phyloP scores from a whole-genome alignment of 164 flowering plant species.

The Tinospora cordifolia region DNA sequence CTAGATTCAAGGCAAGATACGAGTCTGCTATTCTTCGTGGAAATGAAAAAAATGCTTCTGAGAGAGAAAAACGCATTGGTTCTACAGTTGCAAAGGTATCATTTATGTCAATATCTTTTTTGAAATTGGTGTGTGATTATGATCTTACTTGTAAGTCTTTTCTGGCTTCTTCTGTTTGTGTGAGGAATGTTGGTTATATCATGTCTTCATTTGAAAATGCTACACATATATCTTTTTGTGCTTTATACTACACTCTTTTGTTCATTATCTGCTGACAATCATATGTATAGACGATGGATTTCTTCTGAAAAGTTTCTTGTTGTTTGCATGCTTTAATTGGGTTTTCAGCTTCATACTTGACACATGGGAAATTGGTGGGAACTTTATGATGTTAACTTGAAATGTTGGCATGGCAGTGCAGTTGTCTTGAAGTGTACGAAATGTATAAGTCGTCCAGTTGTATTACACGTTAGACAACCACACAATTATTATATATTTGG shows the following conservation, averaged over 20 bases:
- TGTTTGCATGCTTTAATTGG: neutral
- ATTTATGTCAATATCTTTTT: neutral
- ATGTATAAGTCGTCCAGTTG: too few relatives aligned
- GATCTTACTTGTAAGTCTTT: neutral
- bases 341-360: neutral
- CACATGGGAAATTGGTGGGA: neutral
- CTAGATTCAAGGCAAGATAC: conserved; percentile 73
- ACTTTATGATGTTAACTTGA: too few relatives aligned
- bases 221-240: too few relatives aligned
- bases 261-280: too few relatives aligned
- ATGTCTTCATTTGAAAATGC: too few relatives aligned
- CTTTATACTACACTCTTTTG: too few relatives aligned
- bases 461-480: too few relatives aligned
- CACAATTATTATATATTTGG: too few relatives aligned
- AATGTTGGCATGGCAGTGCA: too few relatives aligned
- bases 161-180: neutral
- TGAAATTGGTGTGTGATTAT: neutral
- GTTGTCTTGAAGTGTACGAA: too few relatives aligned
- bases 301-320: neutral
- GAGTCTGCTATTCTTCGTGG: conserved; percentile 76
- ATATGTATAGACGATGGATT: neutral
- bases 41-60: conserved; percentile 87
- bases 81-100: conserved; percentile 87
- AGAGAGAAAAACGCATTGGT: conserved; percentile 77
- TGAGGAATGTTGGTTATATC: too few relatives aligned